Conservation (phyloP, 306 rosid species). For the Hippophae tibetana region DNA sequence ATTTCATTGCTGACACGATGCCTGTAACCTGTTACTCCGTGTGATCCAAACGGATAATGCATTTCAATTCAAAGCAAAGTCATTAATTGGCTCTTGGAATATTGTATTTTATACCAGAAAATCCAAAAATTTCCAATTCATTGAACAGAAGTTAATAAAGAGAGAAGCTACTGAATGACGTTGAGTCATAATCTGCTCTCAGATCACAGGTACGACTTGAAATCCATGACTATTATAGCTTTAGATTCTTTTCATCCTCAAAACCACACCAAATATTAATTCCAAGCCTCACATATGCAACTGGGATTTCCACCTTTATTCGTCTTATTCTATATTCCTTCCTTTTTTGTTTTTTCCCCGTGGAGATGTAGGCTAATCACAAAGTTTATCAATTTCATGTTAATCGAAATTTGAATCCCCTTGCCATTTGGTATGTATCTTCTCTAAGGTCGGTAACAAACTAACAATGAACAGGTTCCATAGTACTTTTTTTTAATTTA, state of each 20-base stretch:
- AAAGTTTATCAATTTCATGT: no score
- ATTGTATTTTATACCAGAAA: slow-evolving; percentile 39
- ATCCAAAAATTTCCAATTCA: slow-evolving; percentile 23
- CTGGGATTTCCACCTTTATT: slow-evolving; percentile 30
- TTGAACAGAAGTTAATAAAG: slow-evolving; percentile 9
- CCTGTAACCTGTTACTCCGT: no score
- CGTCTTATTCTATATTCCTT: slow-evolving; percentile 19
- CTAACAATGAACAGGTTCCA: no score
- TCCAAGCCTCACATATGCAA: slow-evolving; percentile 10
- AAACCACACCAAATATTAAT: slow-evolving; percentile 10
- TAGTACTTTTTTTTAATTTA: no score
- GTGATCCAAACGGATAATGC: no score
- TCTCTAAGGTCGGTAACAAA: no score
- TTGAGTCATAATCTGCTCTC: neutral
- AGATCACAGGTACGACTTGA: neutral
- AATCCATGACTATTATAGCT: neutral
- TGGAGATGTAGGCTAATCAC: neutral
- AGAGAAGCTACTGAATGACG: neutral
- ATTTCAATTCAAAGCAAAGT: no score
- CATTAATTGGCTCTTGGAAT: slow-evolving; percentile 26
- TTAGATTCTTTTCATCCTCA: slow-evolving; percentile 29
- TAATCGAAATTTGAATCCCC: no score
- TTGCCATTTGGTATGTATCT: no score
- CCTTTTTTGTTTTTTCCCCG: slow-evolving; percentile 29
- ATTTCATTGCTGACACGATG: no score